phyloP scores from a whole-genome alignment of 306 rosid genomes.

The Geum urbanum region DNA sequence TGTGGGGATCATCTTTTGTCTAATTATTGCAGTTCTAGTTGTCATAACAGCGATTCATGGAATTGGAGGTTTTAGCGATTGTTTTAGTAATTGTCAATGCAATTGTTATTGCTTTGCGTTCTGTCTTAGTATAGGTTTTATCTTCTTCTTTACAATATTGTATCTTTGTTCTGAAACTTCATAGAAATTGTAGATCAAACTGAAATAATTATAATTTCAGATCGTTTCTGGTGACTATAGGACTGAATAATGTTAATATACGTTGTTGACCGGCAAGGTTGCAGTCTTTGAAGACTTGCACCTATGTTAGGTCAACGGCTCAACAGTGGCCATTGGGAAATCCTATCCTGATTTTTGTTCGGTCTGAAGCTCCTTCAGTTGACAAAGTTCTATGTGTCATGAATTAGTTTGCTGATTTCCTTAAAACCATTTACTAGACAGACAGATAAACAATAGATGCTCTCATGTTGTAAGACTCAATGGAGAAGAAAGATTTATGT shows the following conservation, averaged over 20 bases:
- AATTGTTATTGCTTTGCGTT: constrained; percentile 22
- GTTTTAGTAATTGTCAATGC: constrained; percentile 14
- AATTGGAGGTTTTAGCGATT: constrained; percentile 15
- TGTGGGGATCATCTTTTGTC: constrained; percentile 36
- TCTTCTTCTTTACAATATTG: constrained; percentile 34
- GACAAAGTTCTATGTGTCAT: neutral
- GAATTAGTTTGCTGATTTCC: neutral
- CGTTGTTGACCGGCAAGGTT: neutral
- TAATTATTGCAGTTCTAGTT: constrained; percentile 26
- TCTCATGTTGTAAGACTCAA: too few relatives aligned
- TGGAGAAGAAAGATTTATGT: neutral
- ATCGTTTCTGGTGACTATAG: constrained; percentile 2
- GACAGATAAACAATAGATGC: too few relatives aligned
- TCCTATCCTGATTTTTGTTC: neutral
- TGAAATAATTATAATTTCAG: neutral
- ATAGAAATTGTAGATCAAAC: constrained; percentile 17
- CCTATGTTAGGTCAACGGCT: neutral
- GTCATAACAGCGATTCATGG: constrained; percentile 22
- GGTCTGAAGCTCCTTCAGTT: neutral
- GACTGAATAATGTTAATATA: neutral
- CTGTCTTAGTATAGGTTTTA: constrained; percentile 28
- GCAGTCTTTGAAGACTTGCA: neutral
- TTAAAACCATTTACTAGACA: too few relatives aligned
- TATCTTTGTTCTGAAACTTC: constrained; percentile 26
- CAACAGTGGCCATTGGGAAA: neutral